Evolutionary conservation across 2,329 filamentous ascomycete species (phyloP).

Genomic region (Alternaria burnsii): DNA sequence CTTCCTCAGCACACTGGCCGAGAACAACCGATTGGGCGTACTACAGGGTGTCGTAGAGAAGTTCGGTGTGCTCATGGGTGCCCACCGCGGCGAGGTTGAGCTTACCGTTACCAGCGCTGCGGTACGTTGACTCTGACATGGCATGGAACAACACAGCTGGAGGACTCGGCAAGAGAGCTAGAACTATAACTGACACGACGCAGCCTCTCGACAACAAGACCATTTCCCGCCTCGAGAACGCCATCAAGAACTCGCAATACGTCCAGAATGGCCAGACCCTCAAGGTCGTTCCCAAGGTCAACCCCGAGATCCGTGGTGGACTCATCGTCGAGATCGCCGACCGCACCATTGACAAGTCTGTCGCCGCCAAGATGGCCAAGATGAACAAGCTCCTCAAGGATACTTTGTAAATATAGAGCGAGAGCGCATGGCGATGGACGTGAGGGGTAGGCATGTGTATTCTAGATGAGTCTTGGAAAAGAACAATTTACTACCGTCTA

Average conservation of each 20-base stretch:
- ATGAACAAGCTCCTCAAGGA: slow-evolving; percentile 99
- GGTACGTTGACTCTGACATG: slow-evolving; percentile 62
- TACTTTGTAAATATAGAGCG: slow-evolving; percentile 78
- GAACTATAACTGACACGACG: slow-evolving; percentile 26
- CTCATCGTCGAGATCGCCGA: slow-evolving; percentile 96
- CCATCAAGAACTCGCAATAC: slow-evolving; percentile 88
- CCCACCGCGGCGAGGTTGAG: slow-evolving; percentile 91
- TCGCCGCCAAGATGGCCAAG: slow-evolving; percentile 92
- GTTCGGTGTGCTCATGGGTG: slow-evolving; percentile 87
- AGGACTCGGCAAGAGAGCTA: neutral
- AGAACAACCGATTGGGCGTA: slow-evolving; percentile 92
- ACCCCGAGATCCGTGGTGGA: slow-evolving; percentile 92
- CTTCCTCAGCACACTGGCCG: slow-evolving; percentile 87
- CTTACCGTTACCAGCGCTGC: slow-evolving; percentile 88
- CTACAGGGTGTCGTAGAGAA: slow-evolving; percentile 85
- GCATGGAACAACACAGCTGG: neutral
- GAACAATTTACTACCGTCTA: slow-evolving; percentile 33
- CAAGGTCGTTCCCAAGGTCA: slow-evolving; percentile 95
- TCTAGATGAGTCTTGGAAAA: slow-evolving; percentile 44
- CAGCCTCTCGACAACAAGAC: slow-evolving; percentile 88
- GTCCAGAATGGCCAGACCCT: slow-evolving; percentile 94
- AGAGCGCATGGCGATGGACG: slow-evolving; percentile 18
- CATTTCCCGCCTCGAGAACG: slow-evolving; percentile 83
- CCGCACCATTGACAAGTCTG: slow-evolving; percentile 96
- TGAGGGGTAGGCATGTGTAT: slow-evolving; percentile 42